Conservation (phyloP, 2,329 filamentous ascomycete species). For the Nemania sp. region DNA sequence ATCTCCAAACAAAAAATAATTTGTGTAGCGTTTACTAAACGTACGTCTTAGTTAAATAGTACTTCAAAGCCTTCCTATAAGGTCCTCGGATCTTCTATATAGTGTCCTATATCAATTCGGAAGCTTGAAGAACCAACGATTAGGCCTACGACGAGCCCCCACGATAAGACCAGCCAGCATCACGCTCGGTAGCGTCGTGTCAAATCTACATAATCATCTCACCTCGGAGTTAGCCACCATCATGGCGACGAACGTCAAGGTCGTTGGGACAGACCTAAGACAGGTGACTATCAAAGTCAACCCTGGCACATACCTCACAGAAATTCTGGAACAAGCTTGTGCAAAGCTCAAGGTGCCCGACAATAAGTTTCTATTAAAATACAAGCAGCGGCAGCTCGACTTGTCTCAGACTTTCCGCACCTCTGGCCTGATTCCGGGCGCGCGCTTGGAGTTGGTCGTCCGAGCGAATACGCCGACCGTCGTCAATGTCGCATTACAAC, state of each 20-base stretch:
- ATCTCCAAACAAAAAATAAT: neutral
- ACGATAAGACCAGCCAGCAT: neutral
- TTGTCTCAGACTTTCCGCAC: slow-evolving; percentile 83
- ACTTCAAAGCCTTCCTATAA: neutral
- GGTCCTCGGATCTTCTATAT: neutral
- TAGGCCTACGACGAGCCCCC: no score
- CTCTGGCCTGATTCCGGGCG: slow-evolving; percentile 79
- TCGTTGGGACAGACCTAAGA: slow-evolving; percentile 79
- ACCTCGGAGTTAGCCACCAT: neutral
- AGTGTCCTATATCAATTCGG: no score
- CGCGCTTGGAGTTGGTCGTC: slow-evolving; percentile 89
- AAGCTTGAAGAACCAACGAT: neutral
- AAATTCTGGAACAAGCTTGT: slow-evolving; percentile 87
- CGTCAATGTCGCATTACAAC: slow-evolving; percentile 85
- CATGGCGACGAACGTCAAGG: slow-evolving; percentile 88
- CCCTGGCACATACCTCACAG: slow-evolving; percentile 78
- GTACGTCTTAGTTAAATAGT: neutral
- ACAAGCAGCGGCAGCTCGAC: slow-evolving; percentile 84
- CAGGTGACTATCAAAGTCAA: slow-evolving; percentile 81
- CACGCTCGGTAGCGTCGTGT: neutral
- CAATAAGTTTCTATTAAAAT: slow-evolving; percentile 80
- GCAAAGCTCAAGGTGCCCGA: slow-evolving; percentile 74
- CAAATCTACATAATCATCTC: neutral
- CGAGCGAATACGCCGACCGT: slow-evolving; percentile 82
- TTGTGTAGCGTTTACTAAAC: neutral